Base-by-base conservation (phyloP, 345 rosid species). In the Triadica sebifera region DNA sequence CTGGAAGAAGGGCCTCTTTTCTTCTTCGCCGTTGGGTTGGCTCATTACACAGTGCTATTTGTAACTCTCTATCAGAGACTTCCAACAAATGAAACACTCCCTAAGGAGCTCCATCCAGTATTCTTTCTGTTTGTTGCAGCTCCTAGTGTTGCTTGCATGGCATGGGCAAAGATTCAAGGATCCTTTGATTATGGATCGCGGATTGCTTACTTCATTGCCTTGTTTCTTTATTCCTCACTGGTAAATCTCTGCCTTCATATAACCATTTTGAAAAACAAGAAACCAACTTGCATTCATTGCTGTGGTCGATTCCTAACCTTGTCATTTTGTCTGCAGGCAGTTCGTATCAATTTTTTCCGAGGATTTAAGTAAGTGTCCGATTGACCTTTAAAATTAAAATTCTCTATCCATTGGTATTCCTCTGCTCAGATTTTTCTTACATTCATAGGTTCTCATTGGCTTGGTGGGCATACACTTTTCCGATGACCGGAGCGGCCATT, bases 401-500 rank as follows among this genome's bases (percentile, higher is more conserved):
- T 20, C 46, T 7, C 49, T 17, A 13, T 9, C 25, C 46, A 19
- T 56, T 65, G 13, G 4, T 50, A 1, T 65, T 51, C 46, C 9
- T 12, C 6, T 52, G 34, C 1, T 15, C 47, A 47, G 39, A 12
- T 4, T 20, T 49, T 51, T 34, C 29, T 51, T 74, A 20, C 34
- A 72, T 58, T 65, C 37, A 24, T 76, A 93, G 93, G 88, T 92
- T 94, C 79, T 92, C 97, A 41, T 74, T 89, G 81, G 90, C 97
- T 64, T 91, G 97, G 97, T 94, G 98, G 97, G 98, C 97, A 8
- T 94, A 91, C 76, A 92, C 97, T 22, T 92, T 94, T 76, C 93
- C 98, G 0, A 80, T 85, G 91, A 87, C 91, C 2, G 83, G 89
- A 3, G 91, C 90, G 15, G 93, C 93, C 46, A 84, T 85, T 62